Evolutionary conservation across 1,284 basidiomycete species (phyloP).

Genomic region (Cystobasidium sp.): DNA sequence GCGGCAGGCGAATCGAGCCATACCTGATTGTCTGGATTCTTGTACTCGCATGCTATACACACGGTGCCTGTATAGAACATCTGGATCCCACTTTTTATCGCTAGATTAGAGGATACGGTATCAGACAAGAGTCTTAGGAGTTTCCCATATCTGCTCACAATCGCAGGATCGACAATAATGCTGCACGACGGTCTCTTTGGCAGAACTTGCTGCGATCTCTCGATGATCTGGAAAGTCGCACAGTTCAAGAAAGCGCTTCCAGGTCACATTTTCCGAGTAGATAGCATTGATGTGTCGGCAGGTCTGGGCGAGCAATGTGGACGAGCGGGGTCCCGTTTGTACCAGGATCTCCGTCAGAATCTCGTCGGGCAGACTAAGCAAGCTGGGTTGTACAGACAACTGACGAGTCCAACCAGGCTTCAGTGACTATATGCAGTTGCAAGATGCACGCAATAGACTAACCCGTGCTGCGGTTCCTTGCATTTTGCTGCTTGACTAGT

Average conservation of each 20-base stretch:
- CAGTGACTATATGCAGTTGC: too few species aligned
- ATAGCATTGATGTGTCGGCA: conserved; percentile 6
- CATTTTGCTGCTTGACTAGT: too few species aligned
- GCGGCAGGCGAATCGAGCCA: conserved; percentile 26
- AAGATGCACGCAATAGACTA: too few species aligned
- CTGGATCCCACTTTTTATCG: conserved; percentile 24
- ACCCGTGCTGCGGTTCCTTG: too few species aligned
- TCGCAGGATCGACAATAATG: conserved; percentile 37
- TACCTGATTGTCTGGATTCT: conserved; percentile 44
- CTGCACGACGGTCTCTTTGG: conserved; percentile 21
- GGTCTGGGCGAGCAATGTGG: conserved; percentile 10
- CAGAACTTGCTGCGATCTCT: not conserved
- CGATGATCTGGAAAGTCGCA: conserved; percentile 9
- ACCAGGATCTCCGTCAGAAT: conserved; percentile 19
- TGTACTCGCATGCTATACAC: conserved; percentile 42
- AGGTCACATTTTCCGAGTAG: conserved; percentile 14
- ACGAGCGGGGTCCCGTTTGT: not conserved
- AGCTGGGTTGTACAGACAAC: not conserved
- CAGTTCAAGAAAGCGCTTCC: conserved; percentile 27
- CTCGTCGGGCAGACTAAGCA: conserved; percentile 30
- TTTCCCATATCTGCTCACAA: conserved; percentile 7
- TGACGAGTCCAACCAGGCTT: too few species aligned
- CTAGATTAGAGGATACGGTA: not conserved
- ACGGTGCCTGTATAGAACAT: conserved; percentile 40
- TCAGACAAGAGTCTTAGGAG: not conserved